Base-by-base conservation (phyloP, 805 yeast genomes). In the Kuraishia floccosa region DNA sequence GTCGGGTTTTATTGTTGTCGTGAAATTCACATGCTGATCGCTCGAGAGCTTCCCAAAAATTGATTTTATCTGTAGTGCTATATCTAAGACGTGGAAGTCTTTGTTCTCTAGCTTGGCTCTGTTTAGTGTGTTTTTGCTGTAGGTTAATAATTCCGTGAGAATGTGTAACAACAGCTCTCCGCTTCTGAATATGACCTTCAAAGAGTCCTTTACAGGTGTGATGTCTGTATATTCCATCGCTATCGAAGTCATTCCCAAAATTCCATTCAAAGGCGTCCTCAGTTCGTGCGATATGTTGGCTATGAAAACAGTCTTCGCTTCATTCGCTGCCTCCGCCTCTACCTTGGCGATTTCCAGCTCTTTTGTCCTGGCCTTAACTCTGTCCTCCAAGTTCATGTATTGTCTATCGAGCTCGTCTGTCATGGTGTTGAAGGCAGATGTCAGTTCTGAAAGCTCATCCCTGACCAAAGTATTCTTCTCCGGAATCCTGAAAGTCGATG, bases 191-290 rank as follows among this genome's bases (percentile, higher is more conserved):
- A 89, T 87, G 32, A 89, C 67, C 39, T 80, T 81, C 42, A 87
- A 58, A 12, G 87, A 77, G 30, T 77, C 76, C 43, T 80, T 79
- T 10, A 86, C 75, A 40, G 76, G 73, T 10, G 61, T 53, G 4
- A 65, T 63, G 41, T 83, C 89, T 18, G 63, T 63, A 49, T 91
- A 97, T 14, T 82, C 91, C 82, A 86, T 75, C 5, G 95, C 87
- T 34, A 89, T 80, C 3, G 94, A 81, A 0, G 96, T 83, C 87
- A 89, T 83, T 39, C 97, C 97, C 33, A 91, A 59, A 25, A 91
- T 91, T 49, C 98, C 98, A 52, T 91, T 91, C 38, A 91, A 61
- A 2, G 98, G 98, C 0, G 97, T 91, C 43, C 97, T 71, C 47
- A 91, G 63, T 58, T 91, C 98, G 52, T 85, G 96, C 0, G 95